A percentile compares a stretch with the other conserved stretches of the same genome.
phyloP scores from a whole-genome alignment of 345 rosid genomes.

The Citrus reticulata region DNA sequence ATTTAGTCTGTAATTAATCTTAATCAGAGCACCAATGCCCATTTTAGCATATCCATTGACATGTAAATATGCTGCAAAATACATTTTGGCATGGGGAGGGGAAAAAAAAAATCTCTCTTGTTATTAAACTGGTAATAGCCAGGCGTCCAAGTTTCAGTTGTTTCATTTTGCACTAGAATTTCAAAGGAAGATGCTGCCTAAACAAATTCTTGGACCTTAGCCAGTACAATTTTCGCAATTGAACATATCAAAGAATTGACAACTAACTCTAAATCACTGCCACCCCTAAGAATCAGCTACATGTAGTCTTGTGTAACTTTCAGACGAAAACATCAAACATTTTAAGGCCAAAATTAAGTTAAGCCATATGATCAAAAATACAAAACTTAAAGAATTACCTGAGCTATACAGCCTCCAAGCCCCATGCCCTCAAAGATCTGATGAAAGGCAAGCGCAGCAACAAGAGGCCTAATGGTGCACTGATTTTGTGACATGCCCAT shows the following conservation, averaged over 20 bases:
- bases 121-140: background rate
- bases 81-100: background rate
- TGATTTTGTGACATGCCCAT: constrained; percentile 97
- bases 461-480: constrained; percentile 87
- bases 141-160: background rate
- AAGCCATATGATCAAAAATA: too few species aligned
- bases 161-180: background rate
- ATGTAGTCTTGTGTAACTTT: background rate
- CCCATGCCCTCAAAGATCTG: constrained; percentile 97
- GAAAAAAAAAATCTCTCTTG: too few species aligned
- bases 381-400: constrained; percentile 36
- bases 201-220: background rate
- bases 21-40: background rate
- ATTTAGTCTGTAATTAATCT: background rate
- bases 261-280: background rate
- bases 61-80: background rate
- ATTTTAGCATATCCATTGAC: background rate
- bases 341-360: too few species aligned
- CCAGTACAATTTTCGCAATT: background rate
- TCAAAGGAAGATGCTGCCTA: background rate
- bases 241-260: background rate
- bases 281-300: background rate
- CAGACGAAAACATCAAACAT: too few species aligned
- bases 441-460: constrained; percentile 86
- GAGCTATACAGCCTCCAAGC: constrained; percentile 98